Evolutionary conservation across 2,329 filamentous ascomycete genomes (phyloP), one percentile per base, ranked within the genome.

Genomic region (Aureobasidium sp.): DNA sequence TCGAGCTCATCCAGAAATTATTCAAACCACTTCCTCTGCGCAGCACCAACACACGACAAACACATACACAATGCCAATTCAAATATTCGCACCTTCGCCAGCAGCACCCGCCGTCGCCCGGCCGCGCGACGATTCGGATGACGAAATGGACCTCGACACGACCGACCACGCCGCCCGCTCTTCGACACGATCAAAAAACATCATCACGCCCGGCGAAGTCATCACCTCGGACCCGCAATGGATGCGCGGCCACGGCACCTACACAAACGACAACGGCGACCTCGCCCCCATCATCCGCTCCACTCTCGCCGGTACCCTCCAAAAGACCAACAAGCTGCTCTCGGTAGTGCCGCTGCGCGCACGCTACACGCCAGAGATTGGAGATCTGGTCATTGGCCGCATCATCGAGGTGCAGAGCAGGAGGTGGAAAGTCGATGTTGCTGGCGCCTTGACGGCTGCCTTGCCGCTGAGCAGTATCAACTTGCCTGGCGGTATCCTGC

Each of bases 191-290:
- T 70, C 73, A 55, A 75, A 73, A 39, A 75, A 76, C 48, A 88
- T 97, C 67, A 87, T 96, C 68, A 96, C 92, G 0, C 93, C 93
- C 0, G 94, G 93, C 70, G 89, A 95, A 72, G 78, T 88, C 64
- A 90, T 97, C 68, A 97, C 93, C 12, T 84, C 87, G 66, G 91
- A 97, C 75, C 83, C 91, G n/a, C 91, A 97, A 80, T 97, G 91
- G 91, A 97, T 97, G 93, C 77, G 91, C 78, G 94, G 94, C 70
- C 94, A 99, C 78, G 94, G 94, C 68, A 99, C 94, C 55, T 96
- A 90, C 74, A 80, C 89, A 51, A 82, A 84, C 20, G 59, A 53
- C 49, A 37, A 45, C 3, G 52, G 37, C 37, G 53, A 75, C 82
- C 5, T 78, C 51, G 81, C 82, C 57, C 84, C 83, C 5, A 82